phyloP scores from a whole-genome alignment of 345 rosid genomes.

The Rhizophora mangle region DNA sequence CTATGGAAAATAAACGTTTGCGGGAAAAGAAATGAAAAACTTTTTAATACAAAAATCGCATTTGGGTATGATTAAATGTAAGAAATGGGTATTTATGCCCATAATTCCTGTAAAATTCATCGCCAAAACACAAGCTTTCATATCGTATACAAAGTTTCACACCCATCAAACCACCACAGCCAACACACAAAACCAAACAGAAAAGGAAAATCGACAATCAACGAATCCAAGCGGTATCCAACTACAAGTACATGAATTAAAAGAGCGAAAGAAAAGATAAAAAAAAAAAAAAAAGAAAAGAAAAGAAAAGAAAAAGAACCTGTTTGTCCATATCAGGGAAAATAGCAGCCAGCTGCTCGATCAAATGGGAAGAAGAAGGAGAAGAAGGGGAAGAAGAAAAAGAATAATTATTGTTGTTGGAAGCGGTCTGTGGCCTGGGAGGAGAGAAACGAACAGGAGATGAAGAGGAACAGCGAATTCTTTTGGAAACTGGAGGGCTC shows the following conservation, averaged over 20 bases:
- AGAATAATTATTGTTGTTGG: slow-evolving; percentile 2
- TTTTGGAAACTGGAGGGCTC: slow-evolving; percentile 52
- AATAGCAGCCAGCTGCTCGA: slow-evolving; percentile 50
- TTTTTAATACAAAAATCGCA: no score
- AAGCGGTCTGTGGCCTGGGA: slow-evolving; percentile 36
- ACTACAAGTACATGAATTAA: neutral
- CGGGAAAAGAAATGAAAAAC: no score
- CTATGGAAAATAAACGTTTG: no score
- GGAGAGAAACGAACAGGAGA: slow-evolving; percentile 57
- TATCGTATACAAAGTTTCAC: no score
- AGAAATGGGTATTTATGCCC: no score
- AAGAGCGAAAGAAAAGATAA: neutral
- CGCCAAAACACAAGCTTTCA: no score
- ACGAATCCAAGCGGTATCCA: neutral
- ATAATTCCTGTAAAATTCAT: no score
- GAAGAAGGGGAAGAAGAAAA: neutral
- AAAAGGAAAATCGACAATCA: no score
- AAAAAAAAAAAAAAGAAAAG: neutral
- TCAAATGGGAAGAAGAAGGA: slow-evolving; percentile 25
- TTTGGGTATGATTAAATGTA: no score
- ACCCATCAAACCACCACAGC: no score
- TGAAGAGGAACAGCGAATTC: slow-evolving; percentile 66
- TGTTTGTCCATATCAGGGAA: slow-evolving; percentile 84
- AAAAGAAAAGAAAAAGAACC: slow-evolving; percentile 28
- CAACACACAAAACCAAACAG: no score